Evolutionary conservation across 352 stramenopile species (phyloP).

Genomic region (Blastocystis sp.): DNA sequence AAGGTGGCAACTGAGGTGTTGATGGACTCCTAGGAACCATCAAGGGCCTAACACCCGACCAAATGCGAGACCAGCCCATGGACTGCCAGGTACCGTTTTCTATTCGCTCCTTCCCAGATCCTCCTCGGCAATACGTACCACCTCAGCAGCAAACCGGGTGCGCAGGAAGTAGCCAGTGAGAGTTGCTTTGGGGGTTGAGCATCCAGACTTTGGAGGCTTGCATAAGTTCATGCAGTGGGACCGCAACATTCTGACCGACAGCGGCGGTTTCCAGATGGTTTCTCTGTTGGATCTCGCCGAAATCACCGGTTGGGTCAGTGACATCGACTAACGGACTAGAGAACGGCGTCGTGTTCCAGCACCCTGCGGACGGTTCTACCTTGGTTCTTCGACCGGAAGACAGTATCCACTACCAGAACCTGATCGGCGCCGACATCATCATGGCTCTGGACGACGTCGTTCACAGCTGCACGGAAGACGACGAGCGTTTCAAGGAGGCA

Average conservation of each 20-base stretch:
- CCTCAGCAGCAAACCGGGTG: constrained; percentile 80
- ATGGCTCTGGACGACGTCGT: constrained; percentile 95
- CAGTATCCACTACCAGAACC: constrained; percentile 80
- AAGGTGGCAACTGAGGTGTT: constrained; percentile 64
- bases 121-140: constrained; percentile 94
- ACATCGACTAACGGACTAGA: constrained; percentile 59
- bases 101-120: constrained; percentile 66
- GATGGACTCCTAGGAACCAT: constrained; percentile 67
- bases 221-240: constrained; percentile 89
- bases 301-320: constrained; percentile 67
- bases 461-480: constrained; percentile 72
- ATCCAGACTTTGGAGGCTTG: constrained; percentile 75
- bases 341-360: constrained; percentile 76
- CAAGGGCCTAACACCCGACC: constrained; percentile 76
- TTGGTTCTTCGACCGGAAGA: constrained; percentile 87
- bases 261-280: constrained; percentile 94
- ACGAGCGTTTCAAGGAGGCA: constrained; percentile 77
- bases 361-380: constrained; percentile 73
- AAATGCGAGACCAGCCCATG: constrained; percentile 68
- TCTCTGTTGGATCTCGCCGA: constrained; percentile 81
- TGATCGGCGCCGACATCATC: constrained; percentile 91
- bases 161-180: constrained; percentile 65
- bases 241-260: constrained; percentile 85
- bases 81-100: constrained; percentile 65
- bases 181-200: constrained; percentile 59